These are phyloP conservation scores for Metarhizium album DNA, from an alignment of 2,329 filamentous ascomycete genomes.

Conservation along the genomic window DNA sequence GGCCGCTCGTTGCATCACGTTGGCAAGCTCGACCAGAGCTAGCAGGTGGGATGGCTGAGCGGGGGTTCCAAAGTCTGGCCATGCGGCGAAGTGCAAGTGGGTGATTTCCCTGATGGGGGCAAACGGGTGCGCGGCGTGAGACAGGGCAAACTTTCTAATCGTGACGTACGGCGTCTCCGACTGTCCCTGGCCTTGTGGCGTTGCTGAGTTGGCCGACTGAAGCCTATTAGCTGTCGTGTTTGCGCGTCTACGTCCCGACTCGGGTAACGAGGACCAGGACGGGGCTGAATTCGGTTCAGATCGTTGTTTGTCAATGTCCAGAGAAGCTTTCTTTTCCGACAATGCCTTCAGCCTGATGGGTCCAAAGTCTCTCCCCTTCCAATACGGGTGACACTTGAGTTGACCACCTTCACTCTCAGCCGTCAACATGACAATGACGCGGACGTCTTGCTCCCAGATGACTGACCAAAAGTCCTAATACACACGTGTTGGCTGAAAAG, in stretches of 20 bases:
- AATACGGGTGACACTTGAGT: constrained; percentile 91
- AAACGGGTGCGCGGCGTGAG: constrained; percentile 68
- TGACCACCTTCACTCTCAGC: constrained; percentile 89
- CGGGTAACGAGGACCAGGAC: constrained; percentile 18
- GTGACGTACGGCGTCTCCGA: constrained; percentile 63
- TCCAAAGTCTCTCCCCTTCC: constrained; percentile 71
- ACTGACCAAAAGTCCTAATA: constrained; percentile 94
- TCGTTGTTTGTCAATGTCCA: constrained; percentile 54
- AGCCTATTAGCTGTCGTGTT: constrained; percentile 40
- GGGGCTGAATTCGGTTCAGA: constrained; percentile 23
- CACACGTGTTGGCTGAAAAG: constrained; percentile 1
- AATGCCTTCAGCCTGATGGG: constrained; percentile 62
- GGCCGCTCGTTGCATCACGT: constrained; percentile 54
- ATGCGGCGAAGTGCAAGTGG: constrained; percentile 88
- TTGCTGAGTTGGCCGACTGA: constrained; percentile 21
- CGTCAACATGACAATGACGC: constrained; percentile 92
- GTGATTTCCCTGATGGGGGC: constrained; percentile 83
- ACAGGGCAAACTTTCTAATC: constrained; percentile 77
- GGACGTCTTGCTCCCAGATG: constrained; percentile 91
- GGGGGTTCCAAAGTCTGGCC: constrained; percentile 93
- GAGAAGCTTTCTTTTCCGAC: constrained; percentile 70
- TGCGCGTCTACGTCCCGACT: constrained; percentile 38
- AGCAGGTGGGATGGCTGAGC: constrained; percentile 81
- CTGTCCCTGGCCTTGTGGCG: constrained; percentile 16
- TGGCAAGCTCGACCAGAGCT: constrained; percentile 80